These are phyloP conservation scores for Aspergillus saccharolyticus DNA, from an alignment of 495 filamentous ascomycete genomes.

Conservation along the genomic window DNA sequence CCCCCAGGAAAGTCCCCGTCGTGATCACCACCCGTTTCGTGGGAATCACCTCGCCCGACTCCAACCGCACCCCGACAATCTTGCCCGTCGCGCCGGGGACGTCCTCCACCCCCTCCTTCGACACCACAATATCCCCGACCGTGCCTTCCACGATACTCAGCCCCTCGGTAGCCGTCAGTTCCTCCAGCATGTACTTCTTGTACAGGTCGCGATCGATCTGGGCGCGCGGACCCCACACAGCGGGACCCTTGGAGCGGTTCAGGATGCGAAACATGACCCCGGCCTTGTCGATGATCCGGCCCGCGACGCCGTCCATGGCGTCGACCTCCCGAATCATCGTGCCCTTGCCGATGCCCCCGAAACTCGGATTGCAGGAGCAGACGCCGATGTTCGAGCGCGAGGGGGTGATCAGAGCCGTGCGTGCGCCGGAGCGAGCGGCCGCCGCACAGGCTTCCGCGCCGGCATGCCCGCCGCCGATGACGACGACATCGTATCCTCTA, in stretches of 20 bases:
- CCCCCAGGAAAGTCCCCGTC: conserved; percentile 91
- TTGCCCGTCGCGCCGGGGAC: conserved; percentile 55
- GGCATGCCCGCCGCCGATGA: conserved; percentile 94
- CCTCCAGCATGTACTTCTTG: conserved; percentile 85
- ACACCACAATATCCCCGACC: conserved; percentile 82
- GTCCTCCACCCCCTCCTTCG: conserved; percentile 45
- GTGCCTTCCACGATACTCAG: conserved; percentile 77
- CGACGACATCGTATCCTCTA: conserved; percentile 85
- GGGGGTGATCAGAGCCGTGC: conserved; percentile 85
- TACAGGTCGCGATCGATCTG: conserved; percentile 94
- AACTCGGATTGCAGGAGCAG: conserved; percentile 96
- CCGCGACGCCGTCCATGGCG: conserved; percentile 87
- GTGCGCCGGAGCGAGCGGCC: conserved; percentile 81
- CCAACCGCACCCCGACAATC: conserved; percentile 81
- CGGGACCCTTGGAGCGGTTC: conserved; percentile 85
- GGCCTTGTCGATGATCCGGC: conserved; percentile 87
- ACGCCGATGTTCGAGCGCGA: conserved; percentile 84
- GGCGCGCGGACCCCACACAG: conserved; percentile 93
- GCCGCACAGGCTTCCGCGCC: conserved; percentile 94
- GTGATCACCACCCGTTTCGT: conserved; percentile 87
- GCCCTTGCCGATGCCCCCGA: conserved; percentile 98
- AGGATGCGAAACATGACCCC: conserved; percentile 87
- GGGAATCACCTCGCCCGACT: conserved; percentile 80
- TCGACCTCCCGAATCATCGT: conserved; percentile 95
- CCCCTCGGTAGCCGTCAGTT: conserved; percentile 70